phyloP scores from a whole-genome alignment of 1,139 yeast genomes.

The Yamadazyma blattariae region DNA sequence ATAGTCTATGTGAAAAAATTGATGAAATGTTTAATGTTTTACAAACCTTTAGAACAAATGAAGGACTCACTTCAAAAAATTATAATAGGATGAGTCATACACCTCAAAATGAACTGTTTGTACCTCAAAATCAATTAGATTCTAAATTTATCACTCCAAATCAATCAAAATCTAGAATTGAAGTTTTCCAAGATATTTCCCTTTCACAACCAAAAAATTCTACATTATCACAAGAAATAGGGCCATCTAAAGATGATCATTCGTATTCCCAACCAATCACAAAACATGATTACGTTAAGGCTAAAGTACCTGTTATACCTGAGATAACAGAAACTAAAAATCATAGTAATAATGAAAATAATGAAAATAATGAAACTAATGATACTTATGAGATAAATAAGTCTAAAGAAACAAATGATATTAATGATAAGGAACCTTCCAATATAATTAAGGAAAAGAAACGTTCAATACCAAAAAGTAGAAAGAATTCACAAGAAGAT shows the following conservation, averaged over 20 bases:
- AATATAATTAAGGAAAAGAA: background rate
- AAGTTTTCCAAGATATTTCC: too few species aligned
- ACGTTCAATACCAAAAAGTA: background rate
- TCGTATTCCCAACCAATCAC: slow-evolving; percentile 2
- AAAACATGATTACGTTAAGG: background rate
- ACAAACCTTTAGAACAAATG: slow-evolving; percentile 9
- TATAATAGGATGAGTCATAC: too few species aligned
- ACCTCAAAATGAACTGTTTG: too few species aligned
- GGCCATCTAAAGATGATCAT: background rate
- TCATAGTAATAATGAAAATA: background rate
- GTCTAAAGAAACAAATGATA: background rate
- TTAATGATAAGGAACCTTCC: background rate
- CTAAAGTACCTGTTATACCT: background rate
- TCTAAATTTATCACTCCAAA: too few species aligned
- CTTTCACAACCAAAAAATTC: background rate
- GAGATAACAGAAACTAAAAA: background rate
- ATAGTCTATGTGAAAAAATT: slow-evolving; percentile 7
- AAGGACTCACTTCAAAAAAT: slow-evolving; percentile 3
- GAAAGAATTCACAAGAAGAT: background rate
- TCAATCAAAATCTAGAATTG: too few species aligned
- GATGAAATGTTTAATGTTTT: slow-evolving; percentile 10
- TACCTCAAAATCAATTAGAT: too few species aligned
- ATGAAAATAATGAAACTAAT: background rate
- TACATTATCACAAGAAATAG: background rate
- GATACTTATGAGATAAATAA: background rate